Evolutionary conservation across 768 basidiomycete genomes (phyloP), one percentile per base, ranked within the genome.

Genomic region (Pilatotrama ljubarskyi): DNA sequence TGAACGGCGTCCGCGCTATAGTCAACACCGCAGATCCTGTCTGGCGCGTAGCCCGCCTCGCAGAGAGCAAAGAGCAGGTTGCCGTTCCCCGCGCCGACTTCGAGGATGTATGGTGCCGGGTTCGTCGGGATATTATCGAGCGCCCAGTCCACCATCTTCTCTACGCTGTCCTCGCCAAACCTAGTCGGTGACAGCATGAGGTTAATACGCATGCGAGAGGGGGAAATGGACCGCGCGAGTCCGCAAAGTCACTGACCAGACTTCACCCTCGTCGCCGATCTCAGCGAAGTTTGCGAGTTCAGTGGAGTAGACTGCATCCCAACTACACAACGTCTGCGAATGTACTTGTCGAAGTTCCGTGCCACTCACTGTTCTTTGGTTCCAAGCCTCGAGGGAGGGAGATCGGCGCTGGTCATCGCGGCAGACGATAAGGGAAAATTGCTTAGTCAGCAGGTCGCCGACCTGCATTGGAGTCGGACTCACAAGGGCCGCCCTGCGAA

Each of bases 51-150:
- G 0, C 86, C 87, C 0, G 82, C 85, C 24, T 90, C 86, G 40
- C 76, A 76, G 29, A 94, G 79, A 0, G 86, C 86, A 64, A 93
- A 85, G 10, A 91, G 79, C 15, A 93, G 74, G 1, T 84, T 82
- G 42, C 92, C 92, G 64, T 93, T 94, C 1, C 92, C 92, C 55
- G 83, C 84, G 25, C 92, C 92, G 32, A 94, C 78, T 69, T 94
- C 92, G 41, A 93, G 80, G 24, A 89, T 79, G 26, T 72, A 77
- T n/a, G 71, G 69, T 1, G 65, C 32, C 5, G 84, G 79, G 24
- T 76, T 71, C 3, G 72, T 65, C 9, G 88, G 84, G 17, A 84
- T 74, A 59, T 89, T 74, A 36, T 82, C 75, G 35, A 79, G 58
- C 0, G 79, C 76, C 92, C 92, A 93, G 14, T 86, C 78, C 7